Conservation (phyloP, 331 rosid species). For the Quercus phellos region DNA sequence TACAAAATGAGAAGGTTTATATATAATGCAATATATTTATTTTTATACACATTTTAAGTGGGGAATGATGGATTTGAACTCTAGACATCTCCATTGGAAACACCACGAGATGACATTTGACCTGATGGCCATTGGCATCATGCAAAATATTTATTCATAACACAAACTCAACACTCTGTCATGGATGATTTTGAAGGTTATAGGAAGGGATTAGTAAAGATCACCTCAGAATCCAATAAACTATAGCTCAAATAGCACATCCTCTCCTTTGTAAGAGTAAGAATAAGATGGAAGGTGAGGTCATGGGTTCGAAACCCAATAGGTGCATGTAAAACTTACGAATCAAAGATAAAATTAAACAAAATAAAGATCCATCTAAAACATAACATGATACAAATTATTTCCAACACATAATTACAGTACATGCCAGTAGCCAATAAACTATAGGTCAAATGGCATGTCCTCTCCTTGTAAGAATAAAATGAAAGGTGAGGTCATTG, state of each 20-base stretch:
- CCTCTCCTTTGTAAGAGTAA: too few relatives aligned
- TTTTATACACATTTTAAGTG: neutral
- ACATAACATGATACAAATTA: neutral
- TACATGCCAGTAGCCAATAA: neutral
- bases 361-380: neutral
- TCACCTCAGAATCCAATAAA: neutral
- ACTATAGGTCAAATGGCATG: too few relatives aligned
- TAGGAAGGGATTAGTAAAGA: neutral
- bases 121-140: neutral
- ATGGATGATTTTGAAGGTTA: neutral
- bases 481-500: too few relatives aligned
- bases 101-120: too few relatives aligned
- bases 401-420: neutral
- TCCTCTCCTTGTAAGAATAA: too few relatives aligned
- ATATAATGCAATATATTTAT: neutral
- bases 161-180: neutral
- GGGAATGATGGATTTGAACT: too few relatives aligned
- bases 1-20: slow-evolving; percentile 27
- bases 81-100: too few relatives aligned
- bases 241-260: too few relatives aligned
- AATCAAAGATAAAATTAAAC: too few relatives aligned
- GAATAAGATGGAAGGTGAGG: too few relatives aligned
- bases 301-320: too few relatives aligned
- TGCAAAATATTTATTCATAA: neutral
- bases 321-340: too few relatives aligned